Conservation (phyloP, 192 early-diverging fungal species). For the Backusella mclennaniae region DNA sequence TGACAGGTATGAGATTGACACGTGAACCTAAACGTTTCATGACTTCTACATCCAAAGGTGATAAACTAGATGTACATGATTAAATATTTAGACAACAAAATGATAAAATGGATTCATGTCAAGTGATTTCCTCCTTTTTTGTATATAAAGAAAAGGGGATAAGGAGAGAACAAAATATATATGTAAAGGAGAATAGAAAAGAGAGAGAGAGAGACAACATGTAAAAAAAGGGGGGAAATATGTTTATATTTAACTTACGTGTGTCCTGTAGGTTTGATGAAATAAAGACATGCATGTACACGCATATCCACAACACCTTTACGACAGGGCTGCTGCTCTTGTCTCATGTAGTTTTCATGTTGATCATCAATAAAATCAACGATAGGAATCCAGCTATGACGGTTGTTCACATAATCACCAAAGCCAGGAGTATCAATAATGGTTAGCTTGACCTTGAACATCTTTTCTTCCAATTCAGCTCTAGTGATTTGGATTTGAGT, state of each 20-base stretch:
- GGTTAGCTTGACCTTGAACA: conserved; percentile 94
- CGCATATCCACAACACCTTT: conserved; percentile 90
- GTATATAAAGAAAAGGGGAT: not conserved
- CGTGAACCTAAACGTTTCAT: conserved; percentile 97
- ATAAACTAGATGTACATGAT: conserved; percentile 48
- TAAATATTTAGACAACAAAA: not conserved
- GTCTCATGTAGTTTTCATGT: conserved; percentile 91
- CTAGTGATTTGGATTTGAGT: conserved; percentile 96
- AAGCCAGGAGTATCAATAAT: conserved; percentile 92
- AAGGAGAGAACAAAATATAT: not conserved
- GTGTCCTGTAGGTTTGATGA: conserved; percentile 97
- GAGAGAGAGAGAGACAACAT: not conserved
- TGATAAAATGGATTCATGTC: no score
- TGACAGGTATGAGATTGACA: conserved; percentile 96
- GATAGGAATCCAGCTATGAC: conserved; percentile 97
- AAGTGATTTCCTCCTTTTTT: not conserved
- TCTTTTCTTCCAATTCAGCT: conserved; percentile 97
- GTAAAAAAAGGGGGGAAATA: not conserved
- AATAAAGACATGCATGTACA: conserved; percentile 98
- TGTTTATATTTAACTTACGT: conserved; percentile 46
- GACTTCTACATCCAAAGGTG: conserved; percentile 93
- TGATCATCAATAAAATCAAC: conserved; percentile 99
- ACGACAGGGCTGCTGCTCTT: conserved; percentile 85
- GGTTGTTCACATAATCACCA: conserved; percentile 90
- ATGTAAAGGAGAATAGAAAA: not conserved